Conservation (phyloP, 352 stramenopile species). For the Phytophthora quininea region DNA sequence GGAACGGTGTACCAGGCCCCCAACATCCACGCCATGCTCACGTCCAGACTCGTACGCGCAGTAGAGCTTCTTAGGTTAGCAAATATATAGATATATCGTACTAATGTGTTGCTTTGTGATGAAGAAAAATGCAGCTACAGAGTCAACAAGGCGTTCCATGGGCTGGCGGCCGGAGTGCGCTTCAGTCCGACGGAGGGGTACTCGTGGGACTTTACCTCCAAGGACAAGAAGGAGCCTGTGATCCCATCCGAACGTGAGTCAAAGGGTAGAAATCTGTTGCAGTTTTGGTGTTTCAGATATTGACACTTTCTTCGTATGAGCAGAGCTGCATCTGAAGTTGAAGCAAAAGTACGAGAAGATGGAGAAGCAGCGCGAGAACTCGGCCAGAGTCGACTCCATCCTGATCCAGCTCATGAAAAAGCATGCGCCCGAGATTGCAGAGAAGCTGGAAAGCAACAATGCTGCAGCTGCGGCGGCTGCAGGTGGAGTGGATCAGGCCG, state of each 20-base stretch:
- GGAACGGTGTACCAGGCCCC: slow-evolving; percentile 87
- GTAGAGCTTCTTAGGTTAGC: neutral
- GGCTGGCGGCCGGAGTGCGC: slow-evolving; percentile 72
- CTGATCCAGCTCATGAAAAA: slow-evolving; percentile 88
- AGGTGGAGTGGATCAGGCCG: slow-evolving; percentile 13
- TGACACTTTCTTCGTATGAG: slow-evolving; percentile 4
- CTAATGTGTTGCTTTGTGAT: neutral
- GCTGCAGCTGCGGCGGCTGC: slow-evolving; percentile 13
- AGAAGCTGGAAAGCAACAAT: slow-evolving; percentile 71
- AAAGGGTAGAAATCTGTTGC: neutral
- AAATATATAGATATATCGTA: slow-evolving; percentile 12
- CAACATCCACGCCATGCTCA: slow-evolving; percentile 90
- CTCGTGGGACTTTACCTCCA: slow-evolving; percentile 87
- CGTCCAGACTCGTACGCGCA: slow-evolving; percentile 72
- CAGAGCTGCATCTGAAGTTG: slow-evolving; percentile 85
- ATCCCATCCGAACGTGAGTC: slow-evolving; percentile 84
- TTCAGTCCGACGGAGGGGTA: slow-evolving; percentile 89
- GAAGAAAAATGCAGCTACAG: slow-evolving; percentile 90
- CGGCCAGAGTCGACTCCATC: slow-evolving; percentile 80
- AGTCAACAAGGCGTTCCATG: slow-evolving; percentile 85
- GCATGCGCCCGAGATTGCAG: slow-evolving; percentile 82
- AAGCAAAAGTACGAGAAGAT: slow-evolving; percentile 90
- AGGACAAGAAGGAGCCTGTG: slow-evolving; percentile 84
- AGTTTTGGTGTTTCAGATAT: neutral
- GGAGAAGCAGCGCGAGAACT: slow-evolving; percentile 87